A percentile compares a stretch with the other conserved stretches of the same genome.
Evolutionary conservation across 1,139 yeast genomes (phyloP).

Genomic region (Taphrina flavorubra): DNA sequence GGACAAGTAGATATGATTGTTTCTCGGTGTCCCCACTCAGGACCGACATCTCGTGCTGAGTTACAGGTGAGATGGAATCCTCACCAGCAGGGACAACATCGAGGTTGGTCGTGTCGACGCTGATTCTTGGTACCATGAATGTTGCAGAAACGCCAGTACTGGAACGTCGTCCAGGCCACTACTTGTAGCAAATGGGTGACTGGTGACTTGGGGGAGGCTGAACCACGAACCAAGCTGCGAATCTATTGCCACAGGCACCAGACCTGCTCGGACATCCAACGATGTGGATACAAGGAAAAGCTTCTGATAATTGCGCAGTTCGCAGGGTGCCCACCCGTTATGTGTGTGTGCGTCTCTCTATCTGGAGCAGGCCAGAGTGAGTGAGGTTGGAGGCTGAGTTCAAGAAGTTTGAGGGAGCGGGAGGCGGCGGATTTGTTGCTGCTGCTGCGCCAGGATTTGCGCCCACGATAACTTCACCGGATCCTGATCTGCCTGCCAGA

Average conservation of each 20-base stretch:
- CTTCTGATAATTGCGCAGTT: neutral
- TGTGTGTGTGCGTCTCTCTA: neutral
- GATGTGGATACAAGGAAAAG: neutral
- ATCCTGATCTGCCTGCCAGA: no score
- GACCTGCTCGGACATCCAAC: no score
- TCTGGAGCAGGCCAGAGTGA: neutral
- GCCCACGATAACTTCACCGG: no score
- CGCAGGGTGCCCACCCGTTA: neutral
- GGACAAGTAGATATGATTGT: conserved; percentile 17
- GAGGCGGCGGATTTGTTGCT: neutral
- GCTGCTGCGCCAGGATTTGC: neutral
- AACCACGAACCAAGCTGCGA: neutral
- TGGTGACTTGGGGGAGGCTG: neutral
- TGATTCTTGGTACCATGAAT: conserved; percentile 21
- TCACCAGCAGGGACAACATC: conserved; percentile 3
- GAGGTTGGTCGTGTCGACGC: conserved; percentile 27
- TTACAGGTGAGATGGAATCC: conserved; percentile 13
- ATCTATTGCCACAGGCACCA: neutral
- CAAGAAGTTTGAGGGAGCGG: neutral
- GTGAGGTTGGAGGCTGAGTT: conserved; percentile 1
- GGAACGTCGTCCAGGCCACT: neutral
- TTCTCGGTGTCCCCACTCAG: conserved; percentile 7
- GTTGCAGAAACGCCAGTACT: neutral
- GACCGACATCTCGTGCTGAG: neutral
- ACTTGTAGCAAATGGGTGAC: neutral